phyloP scores from a whole-genome alignment of 176 grass and related monocot species.

The Puccinellia tenuiflora region DNA sequence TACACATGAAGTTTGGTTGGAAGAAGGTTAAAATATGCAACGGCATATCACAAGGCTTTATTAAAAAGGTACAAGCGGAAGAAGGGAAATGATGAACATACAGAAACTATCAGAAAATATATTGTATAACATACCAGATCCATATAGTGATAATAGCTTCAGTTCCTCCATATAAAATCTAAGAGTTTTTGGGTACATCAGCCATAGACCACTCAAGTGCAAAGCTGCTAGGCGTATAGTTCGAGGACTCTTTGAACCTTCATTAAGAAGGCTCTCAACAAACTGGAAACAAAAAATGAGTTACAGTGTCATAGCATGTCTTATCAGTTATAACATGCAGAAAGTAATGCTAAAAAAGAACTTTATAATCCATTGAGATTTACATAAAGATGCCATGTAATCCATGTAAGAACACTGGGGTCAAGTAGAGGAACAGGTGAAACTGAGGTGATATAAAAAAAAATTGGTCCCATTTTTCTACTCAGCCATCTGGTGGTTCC shows the following conservation, averaged over 20 bases:
- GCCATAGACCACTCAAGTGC: constrained; percentile 84
- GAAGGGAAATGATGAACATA: constrained; percentile 13
- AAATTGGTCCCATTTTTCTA: not conserved
- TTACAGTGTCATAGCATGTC: not conserved
- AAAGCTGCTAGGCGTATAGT: constrained; percentile 87
- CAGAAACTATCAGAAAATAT: not conserved
- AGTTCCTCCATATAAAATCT: constrained; percentile 89
- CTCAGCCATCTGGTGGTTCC: not conserved
- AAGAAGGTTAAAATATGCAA: constrained; percentile 26
- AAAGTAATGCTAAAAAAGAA: not conserved
- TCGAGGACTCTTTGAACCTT: constrained; percentile 84
- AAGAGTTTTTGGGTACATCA: constrained; percentile 68
- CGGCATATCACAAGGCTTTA: constrained; percentile 1
- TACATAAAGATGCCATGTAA: not conserved
- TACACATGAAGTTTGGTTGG: not conserved
- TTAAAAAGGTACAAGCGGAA: not conserved
- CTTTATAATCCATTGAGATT: not conserved
- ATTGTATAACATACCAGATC: constrained; percentile 61
- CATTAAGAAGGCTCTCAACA: constrained; percentile 72
- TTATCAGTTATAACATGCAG: constrained; percentile 2
- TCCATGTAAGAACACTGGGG: not conserved
- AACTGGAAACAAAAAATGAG: constrained; percentile 53
- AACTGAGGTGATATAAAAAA: not conserved
- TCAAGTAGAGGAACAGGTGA: not conserved
- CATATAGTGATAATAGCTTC: constrained; percentile 82